Conservation (phyloP, 2,329 filamentous ascomycete genomes). For the Fusarium fracticaudum region DNA sequence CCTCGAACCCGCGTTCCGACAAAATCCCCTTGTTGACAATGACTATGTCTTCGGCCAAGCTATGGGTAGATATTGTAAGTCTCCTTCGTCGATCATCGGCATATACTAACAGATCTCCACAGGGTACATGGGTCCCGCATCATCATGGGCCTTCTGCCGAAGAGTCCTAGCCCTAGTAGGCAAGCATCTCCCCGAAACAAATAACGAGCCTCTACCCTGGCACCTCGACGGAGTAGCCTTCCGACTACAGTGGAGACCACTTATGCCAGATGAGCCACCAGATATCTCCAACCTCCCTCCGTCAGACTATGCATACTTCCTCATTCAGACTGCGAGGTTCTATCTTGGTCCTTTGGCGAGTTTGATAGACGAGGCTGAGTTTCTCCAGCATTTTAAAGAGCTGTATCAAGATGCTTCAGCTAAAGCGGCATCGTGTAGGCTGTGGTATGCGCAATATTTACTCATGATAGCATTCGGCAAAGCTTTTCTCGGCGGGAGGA, state of each 20-base stretch:
- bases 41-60: conserved; percentile 39
- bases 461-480: conserved; percentile 48
- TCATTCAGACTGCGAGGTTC: conserved; percentile 39
- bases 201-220: conserved; percentile 37
- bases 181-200: conserved; percentile 38
- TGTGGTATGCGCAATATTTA: conserved; percentile 48
- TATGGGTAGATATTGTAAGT: conserved; percentile 33
- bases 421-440: conserved; percentile 23
- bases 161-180: conserved; percentile 37
- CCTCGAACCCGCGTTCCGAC: conserved; percentile 37
- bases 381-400: conserved; percentile 32
- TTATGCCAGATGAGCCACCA: conserved; percentile 33
- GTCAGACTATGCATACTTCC: conserved; percentile 37
- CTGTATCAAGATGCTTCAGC: conserved; percentile 35
- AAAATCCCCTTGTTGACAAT: conserved; percentile 40
- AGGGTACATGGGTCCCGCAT: conserved; percentile 44
- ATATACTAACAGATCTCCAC: not conserved
- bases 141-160: conserved; percentile 41
- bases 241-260: conserved; percentile 31
- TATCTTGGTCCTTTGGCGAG: conserved; percentile 31
- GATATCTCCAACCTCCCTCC: conserved; percentile 37
- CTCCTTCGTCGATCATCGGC: rapidly evolving
- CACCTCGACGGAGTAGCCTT: conserved; percentile 41
- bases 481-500: conserved; percentile 42
- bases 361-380: conserved; percentile 34